Conservation (phyloP, 805 yeast species). For the Lipomyces japonicus region DNA sequence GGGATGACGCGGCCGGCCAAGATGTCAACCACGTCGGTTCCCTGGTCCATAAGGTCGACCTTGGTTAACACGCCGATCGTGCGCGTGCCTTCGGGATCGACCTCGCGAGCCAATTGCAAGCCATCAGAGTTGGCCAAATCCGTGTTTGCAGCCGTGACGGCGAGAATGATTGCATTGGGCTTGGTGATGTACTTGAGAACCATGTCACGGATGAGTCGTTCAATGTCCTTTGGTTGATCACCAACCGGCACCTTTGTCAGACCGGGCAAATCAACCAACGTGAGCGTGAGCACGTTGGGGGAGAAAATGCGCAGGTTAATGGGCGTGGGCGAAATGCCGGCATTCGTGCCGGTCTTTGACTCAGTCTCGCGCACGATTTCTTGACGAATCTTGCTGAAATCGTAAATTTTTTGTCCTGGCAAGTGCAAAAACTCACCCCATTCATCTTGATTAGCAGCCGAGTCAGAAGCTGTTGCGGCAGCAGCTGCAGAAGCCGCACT, state of each 20-base stretch:
- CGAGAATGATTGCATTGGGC: slow-evolving; percentile 90
- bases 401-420: slow-evolving; percentile 82
- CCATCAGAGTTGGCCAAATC: slow-evolving; percentile 98
- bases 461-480: too few species aligned
- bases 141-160: slow-evolving; percentile 94
- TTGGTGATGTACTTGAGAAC: slow-evolving; percentile 87
- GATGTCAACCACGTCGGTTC: slow-evolving; percentile 94
- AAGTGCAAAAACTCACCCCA: slow-evolving; percentile 98
- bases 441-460: slow-evolving; percentile 46
- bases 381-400: slow-evolving; percentile 80
- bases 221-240: slow-evolving; percentile 97
- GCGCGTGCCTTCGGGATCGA: slow-evolving; percentile 91
- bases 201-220: slow-evolving; percentile 89
- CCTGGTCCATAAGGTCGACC: slow-evolving; percentile 95
- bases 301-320: slow-evolving; percentile 89
- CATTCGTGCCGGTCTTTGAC: slow-evolving; percentile 63
- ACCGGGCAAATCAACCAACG: slow-evolving; percentile 95
- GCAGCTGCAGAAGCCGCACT: slow-evolving; percentile 33
- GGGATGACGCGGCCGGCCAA: slow-evolving; percentile 95
- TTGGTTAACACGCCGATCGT: slow-evolving; percentile 96
- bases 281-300: slow-evolving; percentile 89
- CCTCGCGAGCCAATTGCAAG: slow-evolving; percentile 91
- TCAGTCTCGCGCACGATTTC: slow-evolving; percentile 93
- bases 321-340: slow-evolving; percentile 88
- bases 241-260: slow-evolving; percentile 98